Evolutionary conservation across 139 green algal genomes (phyloP).

Genomic region (Tetradesmus obliquus): DNA sequence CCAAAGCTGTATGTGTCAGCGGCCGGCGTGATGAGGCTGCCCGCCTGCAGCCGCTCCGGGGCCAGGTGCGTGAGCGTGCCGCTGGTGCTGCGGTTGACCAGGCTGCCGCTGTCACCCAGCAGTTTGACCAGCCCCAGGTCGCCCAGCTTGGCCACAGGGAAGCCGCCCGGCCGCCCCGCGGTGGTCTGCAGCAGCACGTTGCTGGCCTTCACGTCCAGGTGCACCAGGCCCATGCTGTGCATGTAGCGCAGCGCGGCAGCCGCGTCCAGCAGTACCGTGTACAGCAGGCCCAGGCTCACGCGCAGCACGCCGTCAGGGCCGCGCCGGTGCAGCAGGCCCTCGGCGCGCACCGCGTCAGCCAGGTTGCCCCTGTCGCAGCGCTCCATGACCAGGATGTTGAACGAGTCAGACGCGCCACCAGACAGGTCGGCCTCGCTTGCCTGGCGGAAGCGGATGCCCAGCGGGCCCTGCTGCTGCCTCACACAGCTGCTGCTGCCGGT

Average conservation of each 20-base stretch:
- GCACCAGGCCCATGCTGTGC: slow-evolving; percentile 46
- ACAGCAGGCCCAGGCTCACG: slow-evolving; percentile 8
- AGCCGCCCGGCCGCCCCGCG: not conserved
- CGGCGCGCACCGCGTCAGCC: not conserved
- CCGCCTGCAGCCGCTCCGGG: slow-evolving; percentile 16
- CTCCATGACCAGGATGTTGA: slow-evolving; percentile 43
- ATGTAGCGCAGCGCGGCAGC: slow-evolving; percentile 47
- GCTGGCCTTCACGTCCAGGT: slow-evolving; percentile 47
- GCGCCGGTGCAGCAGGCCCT: slow-evolving; percentile 13
- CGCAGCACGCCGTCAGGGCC: not conserved
- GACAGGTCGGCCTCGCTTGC: not conserved
- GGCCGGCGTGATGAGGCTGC: not conserved
- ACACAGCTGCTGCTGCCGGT: not conserved
- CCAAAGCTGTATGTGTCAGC: slow-evolving; percentile 37
- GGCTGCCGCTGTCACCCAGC: not conserved
- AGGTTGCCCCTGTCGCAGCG: slow-evolving; percentile 7
- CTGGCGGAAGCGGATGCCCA: not conserved
- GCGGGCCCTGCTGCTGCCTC: not conserved
- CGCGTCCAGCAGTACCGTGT: slow-evolving; percentile 43
- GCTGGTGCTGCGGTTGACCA: not conserved
- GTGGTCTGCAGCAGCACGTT: slow-evolving; percentile 24
- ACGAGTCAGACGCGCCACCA: not conserved
- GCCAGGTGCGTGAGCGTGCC: slow-evolving; percentile 38
- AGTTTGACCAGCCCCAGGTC: slow-evolving; percentile 33
- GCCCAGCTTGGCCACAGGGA: slow-evolving; percentile 22